Base-by-base conservation (phyloP, 1,284 basidiomycete genomes). In the Cutaneotrichosporon sp. region DNA sequence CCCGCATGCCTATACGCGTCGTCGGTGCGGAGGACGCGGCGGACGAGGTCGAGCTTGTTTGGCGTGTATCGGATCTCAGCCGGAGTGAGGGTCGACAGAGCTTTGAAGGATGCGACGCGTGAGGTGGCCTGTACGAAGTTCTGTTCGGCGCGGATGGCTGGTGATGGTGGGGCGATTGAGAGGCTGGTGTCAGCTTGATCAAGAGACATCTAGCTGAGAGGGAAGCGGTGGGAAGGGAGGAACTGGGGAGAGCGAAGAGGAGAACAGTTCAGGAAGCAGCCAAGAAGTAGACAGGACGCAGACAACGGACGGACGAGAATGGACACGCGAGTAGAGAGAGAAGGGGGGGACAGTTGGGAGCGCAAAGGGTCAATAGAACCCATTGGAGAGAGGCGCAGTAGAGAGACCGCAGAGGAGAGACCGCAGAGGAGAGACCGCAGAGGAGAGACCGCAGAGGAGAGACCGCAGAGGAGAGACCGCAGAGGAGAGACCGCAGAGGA, bases 101-200 rank as follows among this genome's bases (percentile, higher is more conserved):
- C 87, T 26, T 56, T 56, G 88, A 58, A 97, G 86, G 38, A 90
- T 85, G 61, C 89, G 89, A 79, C 66, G 21, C 76, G 73, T 3
- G 77, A 79, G 0, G 95, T 97, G 1, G 94, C 94, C 82, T 97
- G 92, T 67, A 97, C 96, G 78, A 97, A 97, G 67, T 92, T 89
- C 64, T 88, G 89, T 76, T 97, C 91, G 68, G 82, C 84, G 14
- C 79, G 72, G 62, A 94, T 84, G 0, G 83, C 83, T 10, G 87
- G 84, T 0, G 91, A 89, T 13, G 83, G 78, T 4, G 82, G 82
- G 0, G 90, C 87, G 4, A 96, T 90, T 51, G 87, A 82, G 60
- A 97, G 83, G 71, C 94, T 96, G 67, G 38, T 16, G 52, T 56
- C 18, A 49, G 56, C 56, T 16, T 18, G 9, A 22, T 53, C 22